phyloP scores from a whole-genome alignment of 2,329 filamentous ascomycete genomes.

The Cadophora luteo-olivacea region DNA sequence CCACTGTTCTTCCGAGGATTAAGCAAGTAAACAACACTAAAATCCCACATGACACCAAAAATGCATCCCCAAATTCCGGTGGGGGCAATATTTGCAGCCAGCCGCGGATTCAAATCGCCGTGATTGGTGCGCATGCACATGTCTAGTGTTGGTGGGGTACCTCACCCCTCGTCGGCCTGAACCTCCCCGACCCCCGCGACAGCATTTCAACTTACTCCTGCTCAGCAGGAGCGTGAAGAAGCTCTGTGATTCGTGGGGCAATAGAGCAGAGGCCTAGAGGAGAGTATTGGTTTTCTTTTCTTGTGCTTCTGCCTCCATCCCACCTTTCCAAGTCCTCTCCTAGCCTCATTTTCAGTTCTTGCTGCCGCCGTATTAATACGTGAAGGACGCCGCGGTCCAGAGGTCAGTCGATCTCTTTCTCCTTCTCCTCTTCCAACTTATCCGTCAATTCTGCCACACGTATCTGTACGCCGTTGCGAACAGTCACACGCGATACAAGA shows the following conservation, averaged over 20 bases:
- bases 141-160: neutral
- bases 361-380: conserved; percentile 9
- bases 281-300: neutral
- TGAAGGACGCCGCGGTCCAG: conserved; percentile 5
- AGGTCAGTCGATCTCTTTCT: conserved; percentile 6
- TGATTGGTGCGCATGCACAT: conserved; percentile 15
- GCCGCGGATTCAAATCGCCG: neutral
- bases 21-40: neutral
- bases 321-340: conserved; percentile 6
- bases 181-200: conserved; percentile 10
- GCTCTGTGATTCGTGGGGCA: conserved; percentile 18
- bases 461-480: neutral
- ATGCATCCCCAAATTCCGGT: conserved; percentile 3
- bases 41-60: neutral
- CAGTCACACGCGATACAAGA: neutral
- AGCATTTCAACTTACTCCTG: neutral
- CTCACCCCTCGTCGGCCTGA: conserved; percentile 9
- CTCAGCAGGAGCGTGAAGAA: neutral
- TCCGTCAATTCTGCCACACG: neutral
- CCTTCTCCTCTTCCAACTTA: neutral
- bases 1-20: neutral
- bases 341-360: neutral
- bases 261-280: neutral
- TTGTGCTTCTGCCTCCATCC: neutral
- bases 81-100: neutral